A percentile compares a stretch with the other conserved stretches of the same genome.
These are phyloP conservation scores for Asterophora parasitica DNA, from an alignment of 768 basidiomycete genomes.

Conservation along the genomic window DNA sequence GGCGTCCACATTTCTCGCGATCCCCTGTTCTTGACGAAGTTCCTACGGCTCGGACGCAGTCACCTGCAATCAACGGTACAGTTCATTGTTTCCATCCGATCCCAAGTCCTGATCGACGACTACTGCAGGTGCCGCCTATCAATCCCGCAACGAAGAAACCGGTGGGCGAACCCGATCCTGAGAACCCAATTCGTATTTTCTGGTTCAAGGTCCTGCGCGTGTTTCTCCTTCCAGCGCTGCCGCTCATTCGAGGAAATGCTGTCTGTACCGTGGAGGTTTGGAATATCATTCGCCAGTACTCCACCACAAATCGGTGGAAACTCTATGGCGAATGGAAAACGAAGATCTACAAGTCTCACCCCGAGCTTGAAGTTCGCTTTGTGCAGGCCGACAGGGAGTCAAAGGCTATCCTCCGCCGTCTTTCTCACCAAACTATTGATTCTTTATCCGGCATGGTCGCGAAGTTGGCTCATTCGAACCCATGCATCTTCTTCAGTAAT, in stretches of 20 bases:
- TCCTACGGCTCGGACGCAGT: conserved; percentile 70
- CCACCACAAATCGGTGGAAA: conserved; percentile 77
- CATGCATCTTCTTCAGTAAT: conserved; percentile 83
- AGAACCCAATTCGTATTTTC: conserved; percentile 61
- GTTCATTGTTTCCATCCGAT: background rate
- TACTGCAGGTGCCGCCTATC: conserved; percentile 36
- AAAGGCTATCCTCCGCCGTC: conserved; percentile 82
- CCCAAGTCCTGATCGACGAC: conserved; percentile 1
- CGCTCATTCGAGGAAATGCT: conserved; percentile 80
- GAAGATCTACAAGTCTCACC: conserved; percentile 63
- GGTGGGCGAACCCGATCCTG: conserved; percentile 46
- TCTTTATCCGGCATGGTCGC: conserved; percentile 83
- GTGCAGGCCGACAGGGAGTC: conserved; percentile 85
- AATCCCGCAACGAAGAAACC: conserved; percentile 63
- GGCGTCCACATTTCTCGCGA: conserved; percentile 80
- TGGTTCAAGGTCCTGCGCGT: conserved; percentile 81
- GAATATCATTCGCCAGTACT: conserved; percentile 79
- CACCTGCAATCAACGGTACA: conserved; percentile 54
- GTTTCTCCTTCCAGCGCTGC: conserved; percentile 82
- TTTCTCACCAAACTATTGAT: conserved; percentile 81
- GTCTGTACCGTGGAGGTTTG: conserved; percentile 91
- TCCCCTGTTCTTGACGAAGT: conserved; percentile 70
- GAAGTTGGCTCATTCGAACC: conserved; percentile 92
- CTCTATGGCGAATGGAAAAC: conserved; percentile 96
- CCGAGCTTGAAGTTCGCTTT: conserved; percentile 73